Evolutionary conservation across 2,329 filamentous ascomycete species (phyloP).

Genomic region (Pseudocercospora crystallina): DNA sequence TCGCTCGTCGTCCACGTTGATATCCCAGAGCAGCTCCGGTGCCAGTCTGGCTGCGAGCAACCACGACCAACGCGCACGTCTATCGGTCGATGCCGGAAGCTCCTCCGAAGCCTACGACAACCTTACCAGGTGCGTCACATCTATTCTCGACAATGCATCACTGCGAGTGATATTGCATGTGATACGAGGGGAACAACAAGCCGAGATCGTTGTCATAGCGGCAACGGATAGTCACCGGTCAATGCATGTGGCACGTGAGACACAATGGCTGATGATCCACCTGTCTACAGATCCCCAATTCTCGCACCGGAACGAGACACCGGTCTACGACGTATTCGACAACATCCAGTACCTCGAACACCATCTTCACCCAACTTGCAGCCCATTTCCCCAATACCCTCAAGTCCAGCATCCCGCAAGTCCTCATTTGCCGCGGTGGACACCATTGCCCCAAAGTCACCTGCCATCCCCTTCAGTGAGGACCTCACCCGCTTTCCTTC

Average conservation of each 20-base stretch:
- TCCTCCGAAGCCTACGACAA: constrained; percentile 64
- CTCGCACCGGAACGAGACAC: constrained; percentile 57
- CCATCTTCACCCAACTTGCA: constrained; percentile 68
- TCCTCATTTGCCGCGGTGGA: constrained; percentile 51
- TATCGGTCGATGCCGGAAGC: constrained; percentile 74
- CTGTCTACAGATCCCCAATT: constrained; percentile 68
- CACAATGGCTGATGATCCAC: constrained; percentile 14
- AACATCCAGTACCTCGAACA: constrained; percentile 58
- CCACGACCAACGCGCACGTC: constrained; percentile 58
- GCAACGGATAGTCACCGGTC: background rate
- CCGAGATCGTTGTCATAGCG: background rate
- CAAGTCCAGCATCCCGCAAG: constrained; percentile 63
- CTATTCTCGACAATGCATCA: background rate
- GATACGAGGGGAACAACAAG: background rate
- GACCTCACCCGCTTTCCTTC: constrained; percentile 90
- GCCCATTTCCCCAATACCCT: constrained; percentile 68
- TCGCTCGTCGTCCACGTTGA: constrained; percentile 51
- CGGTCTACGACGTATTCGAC: constrained; percentile 89
- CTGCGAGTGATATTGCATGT: background rate
- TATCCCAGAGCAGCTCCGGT: constrained; percentile 34
- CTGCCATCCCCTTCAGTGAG: constrained; percentile 71
- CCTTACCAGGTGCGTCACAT: constrained; percentile 66
- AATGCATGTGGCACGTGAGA: constrained; percentile 5
- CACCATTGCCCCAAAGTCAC: constrained; percentile 66
- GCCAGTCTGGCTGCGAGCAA: constrained; percentile 51